Percentiles rank a stretch among this genome's conserved stretches.
phyloP scores from a whole-genome alignment of 164 flowering plant species.

The Paratinospora sagittata region DNA sequence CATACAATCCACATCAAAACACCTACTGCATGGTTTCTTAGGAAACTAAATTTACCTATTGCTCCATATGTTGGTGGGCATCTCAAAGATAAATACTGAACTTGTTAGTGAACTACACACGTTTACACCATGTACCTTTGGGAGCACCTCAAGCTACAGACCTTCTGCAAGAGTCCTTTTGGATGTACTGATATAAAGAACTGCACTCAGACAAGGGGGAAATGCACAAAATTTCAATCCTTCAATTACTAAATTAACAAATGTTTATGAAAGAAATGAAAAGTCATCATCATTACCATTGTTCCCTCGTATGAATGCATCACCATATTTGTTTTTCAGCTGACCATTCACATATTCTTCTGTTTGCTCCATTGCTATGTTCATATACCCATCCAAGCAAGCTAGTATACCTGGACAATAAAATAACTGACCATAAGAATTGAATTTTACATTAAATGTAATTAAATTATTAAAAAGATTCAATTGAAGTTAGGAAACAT shows the following conservation, averaged over 20 bases:
- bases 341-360: conserved; percentile 98
- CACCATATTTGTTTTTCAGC: conserved; percentile 93
- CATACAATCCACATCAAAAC: too few species aligned
- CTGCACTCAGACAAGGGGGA: conserved; percentile 33
- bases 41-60: too few species aligned
- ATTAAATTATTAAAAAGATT: too few species aligned
- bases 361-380: conserved; percentile 98
- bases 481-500: too few species aligned
- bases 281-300: conserved; percentile 50
- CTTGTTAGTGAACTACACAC: neutral
- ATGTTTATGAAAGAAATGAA: neutral
- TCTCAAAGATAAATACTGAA: too few species aligned
- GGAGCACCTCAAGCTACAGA: conserved; percentile 26
- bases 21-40: too few species aligned
- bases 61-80: too few species aligned
- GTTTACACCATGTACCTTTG: neutral
- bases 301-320: conserved; percentile 97
- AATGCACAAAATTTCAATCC: neutral
- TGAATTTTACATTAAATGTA: too few species aligned
- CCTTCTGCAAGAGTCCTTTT: conserved; percentile 85
- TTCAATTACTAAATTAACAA: neutral
- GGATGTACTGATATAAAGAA: conserved; percentile 87
- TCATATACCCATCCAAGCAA: conserved; percentile 97
- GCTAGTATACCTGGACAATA: conserved; percentile 75
- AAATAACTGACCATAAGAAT: neutral